phyloP scores from a whole-genome alignment of 2,329 filamentous ascomycete genomes.

The Ceratocystis huliohia region DNA sequence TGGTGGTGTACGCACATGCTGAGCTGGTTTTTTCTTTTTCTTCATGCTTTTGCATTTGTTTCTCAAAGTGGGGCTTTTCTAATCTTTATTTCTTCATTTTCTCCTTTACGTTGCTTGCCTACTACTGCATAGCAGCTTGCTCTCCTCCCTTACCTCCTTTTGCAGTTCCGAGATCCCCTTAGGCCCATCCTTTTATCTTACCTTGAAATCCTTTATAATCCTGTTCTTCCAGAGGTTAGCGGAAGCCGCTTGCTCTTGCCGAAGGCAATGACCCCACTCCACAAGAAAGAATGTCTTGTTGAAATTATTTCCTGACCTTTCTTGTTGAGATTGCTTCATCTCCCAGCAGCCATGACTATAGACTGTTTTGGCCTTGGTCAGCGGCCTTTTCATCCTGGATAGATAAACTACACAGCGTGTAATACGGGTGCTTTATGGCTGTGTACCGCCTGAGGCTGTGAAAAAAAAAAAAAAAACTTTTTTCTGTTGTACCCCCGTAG shows the following conservation, averaged over 20 bases:
- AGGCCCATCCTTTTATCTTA: slow-evolving; percentile 8
- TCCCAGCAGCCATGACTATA: not conserved
- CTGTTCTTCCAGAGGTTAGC: not conserved
- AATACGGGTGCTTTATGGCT: too few species aligned
- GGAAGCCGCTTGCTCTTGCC: slow-evolving; percentile 1
- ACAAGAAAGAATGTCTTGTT: not conserved
- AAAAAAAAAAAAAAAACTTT: too few species aligned
- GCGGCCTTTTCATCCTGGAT: not conserved
- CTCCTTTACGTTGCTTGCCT: not conserved
- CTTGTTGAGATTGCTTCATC: slow-evolving; percentile 3
- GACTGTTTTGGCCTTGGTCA: not conserved
- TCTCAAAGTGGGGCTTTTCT: not conserved
- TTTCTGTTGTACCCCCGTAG: too few species aligned
- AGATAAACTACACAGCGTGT: too few species aligned
- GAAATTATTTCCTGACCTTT: not conserved
- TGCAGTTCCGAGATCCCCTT: slow-evolving; percentile 4
- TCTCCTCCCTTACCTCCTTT: not conserved
- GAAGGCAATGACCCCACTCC: not conserved
- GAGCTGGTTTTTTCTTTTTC: not conserved
- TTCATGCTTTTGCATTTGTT: not conserved
- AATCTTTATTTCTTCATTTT: not conserved
- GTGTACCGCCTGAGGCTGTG: too few species aligned
- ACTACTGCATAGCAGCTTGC: not conserved
- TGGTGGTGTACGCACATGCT: not conserved
- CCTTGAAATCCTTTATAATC: not conserved